phyloP scores from a whole-genome alignment of 495 filamentous ascomycete genomes.

The Rhizodiscina lignyota region DNA sequence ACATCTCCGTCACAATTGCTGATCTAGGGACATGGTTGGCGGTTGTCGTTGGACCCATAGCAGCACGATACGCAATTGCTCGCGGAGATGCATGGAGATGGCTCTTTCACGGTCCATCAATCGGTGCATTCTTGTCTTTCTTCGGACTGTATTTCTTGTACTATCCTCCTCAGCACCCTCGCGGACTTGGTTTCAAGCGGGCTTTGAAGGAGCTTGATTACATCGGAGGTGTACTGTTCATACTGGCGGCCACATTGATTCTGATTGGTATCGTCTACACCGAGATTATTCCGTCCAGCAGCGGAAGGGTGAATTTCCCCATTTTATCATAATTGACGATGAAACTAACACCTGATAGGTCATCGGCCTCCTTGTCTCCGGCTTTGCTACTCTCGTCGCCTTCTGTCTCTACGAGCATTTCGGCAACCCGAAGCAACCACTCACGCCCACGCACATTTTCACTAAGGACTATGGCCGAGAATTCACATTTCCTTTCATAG shows the following conservation, averaged over 20 bases:
- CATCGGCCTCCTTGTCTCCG: slow-evolving; percentile 12
- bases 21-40: slow-evolving; percentile 16
- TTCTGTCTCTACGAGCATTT: slow-evolving; percentile 13
- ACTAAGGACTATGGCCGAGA: slow-evolving; percentile 12
- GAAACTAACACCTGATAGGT: slow-evolving; percentile 14
- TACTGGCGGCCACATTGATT: slow-evolving; percentile 7
- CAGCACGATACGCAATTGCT: slow-evolving; percentile 13
- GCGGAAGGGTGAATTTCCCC: no score
- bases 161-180: slow-evolving; percentile 16
- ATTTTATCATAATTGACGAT: no score
- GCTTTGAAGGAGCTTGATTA: slow-evolving; percentile 18
- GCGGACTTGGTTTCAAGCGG: slow-evolving; percentile 11
- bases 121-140: slow-evolving; percentile 10
- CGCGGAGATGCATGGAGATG: slow-evolving; percentile 16
- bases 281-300: slow-evolving; percentile 6
- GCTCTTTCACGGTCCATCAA: slow-evolving; percentile 15
- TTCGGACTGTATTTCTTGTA: slow-evolving; percentile 16
- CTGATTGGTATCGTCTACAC: slow-evolving; percentile 16
- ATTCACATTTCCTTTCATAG: slow-evolving; percentile 15
- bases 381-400: slow-evolving; percentile 8
- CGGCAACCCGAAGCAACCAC: slow-evolving; percentile 12
- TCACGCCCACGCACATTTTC: slow-evolving; percentile 16
- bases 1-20: slow-evolving; percentile 15
- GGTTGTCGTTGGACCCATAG: slow-evolving; percentile 19
- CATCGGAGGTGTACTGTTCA: slow-evolving; percentile 14